phyloP scores from a whole-genome alignment of 2,329 filamentous ascomycete genomes.

The Cytospora piceae region DNA sequence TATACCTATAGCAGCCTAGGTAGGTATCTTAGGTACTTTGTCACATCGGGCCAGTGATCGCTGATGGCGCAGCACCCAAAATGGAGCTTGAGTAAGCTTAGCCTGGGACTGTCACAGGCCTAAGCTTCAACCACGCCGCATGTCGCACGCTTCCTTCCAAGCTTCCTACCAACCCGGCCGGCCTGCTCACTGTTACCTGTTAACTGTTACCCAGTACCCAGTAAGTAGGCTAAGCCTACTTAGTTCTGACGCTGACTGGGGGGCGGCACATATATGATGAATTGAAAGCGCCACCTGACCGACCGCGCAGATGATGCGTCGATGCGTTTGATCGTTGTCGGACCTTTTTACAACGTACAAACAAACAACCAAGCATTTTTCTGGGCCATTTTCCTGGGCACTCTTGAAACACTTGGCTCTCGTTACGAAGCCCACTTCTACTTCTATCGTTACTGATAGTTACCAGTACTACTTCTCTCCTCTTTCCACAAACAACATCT shows the following conservation, averaged over 20 bases:
- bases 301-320: constrained; percentile 8
- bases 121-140: background rate
- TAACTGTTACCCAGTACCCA: no score
- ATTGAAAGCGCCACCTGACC: constrained; percentile 6
- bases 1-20: no score
- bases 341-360: background rate
- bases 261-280: constrained; percentile 13
- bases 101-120: background rate
- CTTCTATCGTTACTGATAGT: background rate
- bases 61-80: background rate
- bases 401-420: constrained; percentile 11
- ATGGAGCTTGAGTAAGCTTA: background rate
- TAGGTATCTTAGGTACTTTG: no score
- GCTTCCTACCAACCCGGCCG: no score
- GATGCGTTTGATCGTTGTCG: constrained; percentile 6
- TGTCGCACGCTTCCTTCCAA: no score
- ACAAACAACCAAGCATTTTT: background rate
- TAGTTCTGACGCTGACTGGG: background rate
- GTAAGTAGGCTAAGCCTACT: no score
- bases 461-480: background rate
- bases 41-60: background rate
- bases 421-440: background rate
- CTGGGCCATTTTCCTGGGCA: background rate
- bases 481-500: background rate
- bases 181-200: background rate